phyloP scores from a whole-genome alignment of 2,329 filamentous ascomycete genomes.

The Colletotrichum plurivorum region DNA sequence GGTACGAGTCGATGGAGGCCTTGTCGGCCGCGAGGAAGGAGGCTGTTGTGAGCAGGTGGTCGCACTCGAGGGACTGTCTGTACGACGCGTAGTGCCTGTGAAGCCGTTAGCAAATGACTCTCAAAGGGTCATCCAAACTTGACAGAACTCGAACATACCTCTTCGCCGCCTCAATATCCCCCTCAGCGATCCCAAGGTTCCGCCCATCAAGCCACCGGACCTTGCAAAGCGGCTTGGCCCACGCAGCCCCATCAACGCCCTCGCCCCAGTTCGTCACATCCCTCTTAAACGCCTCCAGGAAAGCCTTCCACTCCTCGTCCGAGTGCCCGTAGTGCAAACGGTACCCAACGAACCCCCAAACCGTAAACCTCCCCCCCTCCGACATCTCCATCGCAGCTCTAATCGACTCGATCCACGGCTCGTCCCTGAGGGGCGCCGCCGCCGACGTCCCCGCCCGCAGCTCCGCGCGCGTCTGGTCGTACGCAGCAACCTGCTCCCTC shows the following conservation, averaged over 20 bases:
- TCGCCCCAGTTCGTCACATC: conserved; percentile 30
- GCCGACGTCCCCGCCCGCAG: conserved; percentile 4
- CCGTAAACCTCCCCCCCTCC: neutral
- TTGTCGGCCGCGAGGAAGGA: conserved; percentile 45
- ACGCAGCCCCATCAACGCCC: conserved; percentile 22
- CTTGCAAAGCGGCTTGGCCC: conserved; percentile 39
- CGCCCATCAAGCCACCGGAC: conserved; percentile 45
- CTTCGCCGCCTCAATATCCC: conserved; percentile 43
- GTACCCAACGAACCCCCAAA: conserved; percentile 28
- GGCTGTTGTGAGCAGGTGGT: neutral
- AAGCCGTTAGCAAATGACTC: neutral
- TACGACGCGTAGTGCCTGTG: conserved; percentile 23
- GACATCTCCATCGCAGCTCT: conserved; percentile 1
- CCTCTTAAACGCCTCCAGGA: conserved; percentile 14
- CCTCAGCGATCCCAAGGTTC: conserved; percentile 39
- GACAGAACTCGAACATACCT: conserved; percentile 36
- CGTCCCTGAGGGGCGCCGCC: neutral
- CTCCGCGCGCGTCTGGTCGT: conserved; percentile 19
- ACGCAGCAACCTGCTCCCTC: conserved; percentile 12
- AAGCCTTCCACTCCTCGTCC: conserved; percentile 28
- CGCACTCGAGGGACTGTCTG: conserved; percentile 9
- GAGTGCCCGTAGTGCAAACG: conserved; percentile 28
- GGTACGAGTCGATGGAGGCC: conserved; percentile 45
- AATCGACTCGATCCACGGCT: conserved; percentile 12
- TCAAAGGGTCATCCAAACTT: neutral